Base-by-base conservation (phyloP, 176 grass and related monocot species). In the Zoysia pacifica region DNA sequence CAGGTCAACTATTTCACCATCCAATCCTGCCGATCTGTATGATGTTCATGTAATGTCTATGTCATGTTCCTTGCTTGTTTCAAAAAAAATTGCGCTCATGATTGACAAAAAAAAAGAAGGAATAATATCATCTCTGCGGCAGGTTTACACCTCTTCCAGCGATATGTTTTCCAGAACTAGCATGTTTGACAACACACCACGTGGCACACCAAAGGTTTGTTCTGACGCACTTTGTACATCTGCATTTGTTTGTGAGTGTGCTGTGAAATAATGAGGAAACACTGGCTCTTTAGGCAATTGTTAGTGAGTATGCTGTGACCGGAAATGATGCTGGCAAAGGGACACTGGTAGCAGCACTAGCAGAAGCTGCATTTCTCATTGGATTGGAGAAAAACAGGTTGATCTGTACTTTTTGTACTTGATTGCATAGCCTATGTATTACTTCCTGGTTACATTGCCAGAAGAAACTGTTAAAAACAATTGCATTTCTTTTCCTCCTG, bases 301-400 rank as follows among this genome's bases (percentile, higher is more conserved):
- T 97, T 79, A 94, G 94, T 59, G 94, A 97, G 70, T 97, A 94
- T 36, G 91, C 94, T 56, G 94, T 97, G 75, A 93, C 89, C 48
- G 89, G 90, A 46, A 86, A 69, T 42, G 90, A 94, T 86, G 90
- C 92, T 46, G 95, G 95, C 65, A 85, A 59, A 73, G 95, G 89
- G 83, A 98, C 91, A 62, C 92, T 98, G 73, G 67, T 93, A 75
- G 95, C 92, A 58, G 86, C 95, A 77, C 78, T 97, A 45, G 94
- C 89, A 62, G 94, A 97, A 79, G 95, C 95, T 69, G 95, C 83
- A 69, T 97, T 94, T 87, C 95, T 94, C 0, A 85, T 94, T 87
- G 95, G 92, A 69, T 73, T 97, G 75, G 95, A 94, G 81, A 94
- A 78, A 58, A 97, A 97, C 81, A 97, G 95, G 94, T 94, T 92